Percentiles rank a stretch among this genome's conserved stretches.
phyloP scores from a whole-genome alignment of 306 rosid genomes.

The Lupinus albus region DNA sequence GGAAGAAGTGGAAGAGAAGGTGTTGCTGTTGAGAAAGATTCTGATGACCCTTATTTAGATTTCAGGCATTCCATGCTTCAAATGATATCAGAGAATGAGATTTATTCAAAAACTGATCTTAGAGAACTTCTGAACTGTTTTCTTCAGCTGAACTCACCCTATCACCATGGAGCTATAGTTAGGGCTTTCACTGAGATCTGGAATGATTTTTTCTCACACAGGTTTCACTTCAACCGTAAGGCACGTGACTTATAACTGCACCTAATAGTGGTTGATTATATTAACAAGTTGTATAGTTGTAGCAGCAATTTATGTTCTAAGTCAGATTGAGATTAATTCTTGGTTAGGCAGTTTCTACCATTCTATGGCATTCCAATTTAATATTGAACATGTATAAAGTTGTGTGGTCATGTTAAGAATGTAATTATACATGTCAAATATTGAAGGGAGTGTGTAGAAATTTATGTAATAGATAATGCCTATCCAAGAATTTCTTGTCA shows the following conservation, averaged over 20 bases:
- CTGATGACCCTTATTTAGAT: constrained; percentile 91
- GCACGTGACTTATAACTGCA: constrained; percentile 53
- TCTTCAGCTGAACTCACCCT: constrained; percentile 79
- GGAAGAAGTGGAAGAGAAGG: constrained; percentile 76
- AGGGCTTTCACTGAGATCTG: constrained; percentile 94
- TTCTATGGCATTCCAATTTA: too few relatives aligned
- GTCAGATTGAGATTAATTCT: neutral
- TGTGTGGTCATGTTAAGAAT: too few relatives aligned
- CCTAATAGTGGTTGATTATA: constrained; percentile 20
- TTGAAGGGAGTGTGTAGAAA: too few relatives aligned
- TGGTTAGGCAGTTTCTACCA: neutral
- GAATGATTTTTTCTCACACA: constrained; percentile 65
- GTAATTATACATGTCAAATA: neutral
- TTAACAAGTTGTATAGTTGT: constrained; percentile 4
- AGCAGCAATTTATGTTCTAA: constrained; percentile 9
- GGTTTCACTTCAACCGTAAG: constrained; percentile 41
- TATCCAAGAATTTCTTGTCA: neutral
- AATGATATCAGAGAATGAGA: constrained; percentile 93
- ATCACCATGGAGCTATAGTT: constrained; percentile 77
- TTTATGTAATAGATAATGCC: neutral
- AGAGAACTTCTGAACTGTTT: constrained; percentile 78
- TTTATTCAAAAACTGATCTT: constrained; percentile 78
- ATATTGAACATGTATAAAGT: neutral
- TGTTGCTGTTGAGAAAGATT: constrained; percentile 87
- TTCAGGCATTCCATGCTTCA: constrained; percentile 89